Evolutionary conservation across 1,139 yeast species (phyloP).

Genomic region (Williopsis jadinii): DNA sequence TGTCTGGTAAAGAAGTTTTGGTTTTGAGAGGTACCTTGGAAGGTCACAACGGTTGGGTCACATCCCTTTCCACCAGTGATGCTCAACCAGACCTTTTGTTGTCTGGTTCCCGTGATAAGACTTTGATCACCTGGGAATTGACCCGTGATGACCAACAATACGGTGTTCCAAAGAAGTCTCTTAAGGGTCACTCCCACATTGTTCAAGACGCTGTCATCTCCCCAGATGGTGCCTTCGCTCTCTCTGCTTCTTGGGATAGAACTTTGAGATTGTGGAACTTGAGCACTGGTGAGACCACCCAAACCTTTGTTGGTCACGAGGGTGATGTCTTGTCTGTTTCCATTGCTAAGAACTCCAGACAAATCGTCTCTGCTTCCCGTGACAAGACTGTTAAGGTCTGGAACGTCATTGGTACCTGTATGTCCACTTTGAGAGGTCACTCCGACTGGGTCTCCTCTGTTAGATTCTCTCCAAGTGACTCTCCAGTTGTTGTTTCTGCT

Average conservation of each 20-base stretch:
- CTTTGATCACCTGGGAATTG: conserved; percentile 97
- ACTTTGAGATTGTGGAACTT: conserved; percentile 99
- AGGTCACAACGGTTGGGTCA: conserved; percentile 94
- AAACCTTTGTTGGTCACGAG: conserved; percentile 97
- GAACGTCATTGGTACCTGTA: conserved; percentile 99
- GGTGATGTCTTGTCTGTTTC: conserved; percentile 97
- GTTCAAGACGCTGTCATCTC: conserved; percentile 98
- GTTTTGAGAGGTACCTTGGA: conserved; percentile 99
- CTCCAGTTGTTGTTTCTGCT: conserved; percentile 87
- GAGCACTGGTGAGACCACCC: conserved; percentile 88
- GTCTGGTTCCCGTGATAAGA: conserved; percentile 99
- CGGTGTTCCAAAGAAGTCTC: conserved; percentile 97
- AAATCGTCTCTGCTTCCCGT: conserved; percentile 98
- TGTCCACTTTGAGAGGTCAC: conserved; percentile 92
- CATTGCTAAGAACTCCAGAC: conserved; percentile 95
- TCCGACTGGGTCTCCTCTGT: conserved; percentile 99
- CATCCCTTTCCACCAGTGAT: conserved; percentile 96
- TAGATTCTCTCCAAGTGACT: conserved; percentile 76
- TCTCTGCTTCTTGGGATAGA: conserved; percentile 99
- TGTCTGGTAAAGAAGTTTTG: conserved; percentile 86
- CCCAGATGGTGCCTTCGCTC: conserved; percentile 96
- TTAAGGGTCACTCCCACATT: conserved; percentile 98
- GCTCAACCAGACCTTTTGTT: conserved; percentile 97
- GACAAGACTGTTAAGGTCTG: conserved; percentile 99
- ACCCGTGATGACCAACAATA: conserved; percentile 96